Evolutionary conservation across 768 basidiomycete species (phyloP).

Genomic region (Porpolomopsis calyptriformis): DNA sequence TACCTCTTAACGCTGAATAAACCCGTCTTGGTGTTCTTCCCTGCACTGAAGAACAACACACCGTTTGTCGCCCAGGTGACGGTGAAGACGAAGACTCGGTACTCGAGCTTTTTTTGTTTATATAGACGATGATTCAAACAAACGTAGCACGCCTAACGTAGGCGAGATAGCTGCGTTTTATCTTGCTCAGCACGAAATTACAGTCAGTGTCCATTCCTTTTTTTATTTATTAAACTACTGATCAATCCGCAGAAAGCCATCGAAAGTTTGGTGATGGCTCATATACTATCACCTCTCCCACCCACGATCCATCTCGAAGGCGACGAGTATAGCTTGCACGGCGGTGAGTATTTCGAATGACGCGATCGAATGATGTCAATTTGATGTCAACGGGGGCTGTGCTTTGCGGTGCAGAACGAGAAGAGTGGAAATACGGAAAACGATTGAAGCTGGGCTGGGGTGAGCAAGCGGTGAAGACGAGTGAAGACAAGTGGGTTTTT

Average conservation of each 20-base stretch:
- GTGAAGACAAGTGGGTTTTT: constrained; percentile 27
- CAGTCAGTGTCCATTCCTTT: constrained; percentile 16
- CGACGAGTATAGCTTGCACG: constrained; percentile 19
- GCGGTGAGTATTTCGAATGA: constrained; percentile 17
- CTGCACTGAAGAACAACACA: constrained; percentile 10
- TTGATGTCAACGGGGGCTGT: too few species aligned
- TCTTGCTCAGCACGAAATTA: constrained; percentile 25
- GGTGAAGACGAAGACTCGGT: constrained; percentile 22
- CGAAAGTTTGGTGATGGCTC: constrained; percentile 23
- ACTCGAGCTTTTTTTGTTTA: not conserved
- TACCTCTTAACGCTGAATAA: constrained; percentile 26
- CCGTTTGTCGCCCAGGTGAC: constrained; percentile 24
- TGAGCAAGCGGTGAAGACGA: constrained; percentile 13
- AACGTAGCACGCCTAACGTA: constrained; percentile 12
- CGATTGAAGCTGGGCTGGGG: constrained; percentile 23
- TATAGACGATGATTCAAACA: not conserved
- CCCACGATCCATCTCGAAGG: constrained; percentile 21
- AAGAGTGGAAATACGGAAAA: constrained; percentile 23
- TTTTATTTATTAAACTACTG: not conserved
- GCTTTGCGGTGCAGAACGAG: constrained; percentile 21
- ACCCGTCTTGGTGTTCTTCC: constrained; percentile 26
- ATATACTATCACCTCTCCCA: constrained; percentile 22
- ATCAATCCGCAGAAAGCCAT: constrained; percentile 20
- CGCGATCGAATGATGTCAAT: too few species aligned
- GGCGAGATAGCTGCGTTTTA: constrained; percentile 21